Evolutionary conservation across 2,329 filamentous ascomycete genomes (phyloP), one percentile per base, ranked within the genome.

Genomic region (Penicillium oxalicum): DNA sequence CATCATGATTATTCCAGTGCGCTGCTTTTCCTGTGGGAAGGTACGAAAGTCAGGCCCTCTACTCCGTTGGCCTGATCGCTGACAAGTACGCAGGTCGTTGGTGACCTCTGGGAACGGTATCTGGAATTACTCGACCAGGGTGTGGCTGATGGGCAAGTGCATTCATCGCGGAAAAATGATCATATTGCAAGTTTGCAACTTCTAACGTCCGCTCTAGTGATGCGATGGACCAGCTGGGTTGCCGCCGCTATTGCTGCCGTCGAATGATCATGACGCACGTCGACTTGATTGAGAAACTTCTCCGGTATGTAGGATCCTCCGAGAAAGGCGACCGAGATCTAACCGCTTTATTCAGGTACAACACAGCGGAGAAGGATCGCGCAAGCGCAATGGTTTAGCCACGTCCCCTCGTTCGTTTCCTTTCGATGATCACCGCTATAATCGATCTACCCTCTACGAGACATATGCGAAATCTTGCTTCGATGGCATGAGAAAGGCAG

Each of bases 201-300:
- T 42, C 54, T 60, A 47, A 61, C 42, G 36, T 36, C 47, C 47
- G 38, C 34, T 27, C 44, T 60, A 96, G 93, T 65, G 90, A 96
- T 69, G 93, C 91, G 37, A 95, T 98, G 86, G 91, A 97, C 71
- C 81, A 90, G 67, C 83, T 98, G 45, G 90, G 90, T 48, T 86
- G 94, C 65, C 91, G 89, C 73, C 83, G 93, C 61, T 98, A 98
- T 77, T 98, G 93, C 81, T 98, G 93, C 77, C 88, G 93, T 61
- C 87, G 93, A 65, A 98, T 98, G 93, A 84, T 98, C 71, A 96
- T 98, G 87, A 98, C 93, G 51, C 93, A 98, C 73, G 93, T 98
- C 63, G 93, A 98, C 70, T 78, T 98, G 54, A 96, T 98, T 62
- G 93, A 98, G 79, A 98, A 98, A 75, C 82, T 98, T 44, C 82